Evolutionary conservation across 2,329 filamentous ascomycete genomes (phyloP), one percentile per base, ranked within the genome.

Genomic region (Tolypocladium ophioglossoides): DNA sequence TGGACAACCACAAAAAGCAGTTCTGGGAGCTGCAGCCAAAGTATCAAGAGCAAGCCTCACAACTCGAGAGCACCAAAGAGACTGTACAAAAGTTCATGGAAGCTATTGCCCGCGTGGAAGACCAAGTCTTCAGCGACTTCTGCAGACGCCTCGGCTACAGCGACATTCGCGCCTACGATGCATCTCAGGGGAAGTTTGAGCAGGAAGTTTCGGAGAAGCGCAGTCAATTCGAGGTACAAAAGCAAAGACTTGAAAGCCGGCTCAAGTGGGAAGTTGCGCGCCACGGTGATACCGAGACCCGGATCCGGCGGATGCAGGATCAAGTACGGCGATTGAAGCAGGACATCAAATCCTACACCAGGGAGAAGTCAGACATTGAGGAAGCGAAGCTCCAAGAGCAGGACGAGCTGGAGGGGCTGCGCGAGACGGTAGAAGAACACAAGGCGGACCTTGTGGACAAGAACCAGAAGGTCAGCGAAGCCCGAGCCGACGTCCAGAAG

Each of bases 121-220:
- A 99, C 66, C 81, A 91, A 62, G 79, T 99, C 34, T 99, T 96
- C 69, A 78, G 78, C 24, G 78, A 78, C 41, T 99, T 99, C 73
- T 99, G 94, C 73, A 81, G 84, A 62, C 83, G 88, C 54, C 82
- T 96, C 22, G 90, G 91, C 0, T 97, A 96, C 68, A 78, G 82
- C 55, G 86, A 95, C 63, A 95, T 99, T 59, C 88, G 92, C 55
- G 88, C 90, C 55, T 99, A 97, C 64, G 91, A 97, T 67, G 87
- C 87, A 30, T 91, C 95, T 61, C 94, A 97, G 71, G 92, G 94
- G 50, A 91, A 87, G 44, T 75, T 95, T 50, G 91, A 97, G 69
- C 89, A 96, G 68, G 90, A 97, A 67, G 88, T 89, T 47, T 85
- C 86, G 0, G 85, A 94, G 70, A 91, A 91, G 74, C 89, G 89